Base-by-base conservation (phyloP, 345 rosid species). In the Streptanthus diversifolius region DNA sequence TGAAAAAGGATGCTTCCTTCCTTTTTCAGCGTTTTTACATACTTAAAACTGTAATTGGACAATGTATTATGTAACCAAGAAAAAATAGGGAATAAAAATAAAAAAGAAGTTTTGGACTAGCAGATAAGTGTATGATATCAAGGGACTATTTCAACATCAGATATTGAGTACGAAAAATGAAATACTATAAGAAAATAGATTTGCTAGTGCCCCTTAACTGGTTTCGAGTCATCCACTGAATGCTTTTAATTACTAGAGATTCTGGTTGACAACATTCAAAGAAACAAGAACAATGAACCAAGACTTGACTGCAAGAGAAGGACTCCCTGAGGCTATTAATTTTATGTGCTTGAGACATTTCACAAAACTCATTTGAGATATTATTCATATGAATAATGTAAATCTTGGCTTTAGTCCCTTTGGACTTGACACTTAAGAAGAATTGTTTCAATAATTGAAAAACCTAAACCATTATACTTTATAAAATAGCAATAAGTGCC, bases 1-100 rank as follows among this genome's bases (percentile, higher is more conserved):
- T 77, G 77, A 22, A 7, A 59, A 58, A 62, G 77, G 69, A 66
- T 49, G 58, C 0, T 54, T 63, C 22, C 17, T 40, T 71, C 69
- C 41, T 51, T 77, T n/a, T 40, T 49, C 77, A 59, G n/a, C 51
- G 77, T 66, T 64, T 66, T 58, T 66, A 66, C 77, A 63, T 71
- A 43, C 72, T 58, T 22, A 13, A 36, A 49, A 1, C 5, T 68
- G 74, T 60, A 43, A 52, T 21, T 13, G 51, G 29, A 60, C 40
- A 40, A 29, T 52, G 40, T 52, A n/a, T 62, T 32, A 5, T 56
- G 27, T 49, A 67, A 74, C 55, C 68, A 32, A 67, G 63, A 67
- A 74, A 67, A 30, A 7, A n/a, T 9, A 5, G 22, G 10, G 11
- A 4, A 1, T 3, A 7, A 22, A 5, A 36, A 32, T n/a, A 60